Evolutionary conservation across 1,284 basidiomycete genomes (phyloP).

Genomic region (Fistulinella cinereoalba): DNA sequence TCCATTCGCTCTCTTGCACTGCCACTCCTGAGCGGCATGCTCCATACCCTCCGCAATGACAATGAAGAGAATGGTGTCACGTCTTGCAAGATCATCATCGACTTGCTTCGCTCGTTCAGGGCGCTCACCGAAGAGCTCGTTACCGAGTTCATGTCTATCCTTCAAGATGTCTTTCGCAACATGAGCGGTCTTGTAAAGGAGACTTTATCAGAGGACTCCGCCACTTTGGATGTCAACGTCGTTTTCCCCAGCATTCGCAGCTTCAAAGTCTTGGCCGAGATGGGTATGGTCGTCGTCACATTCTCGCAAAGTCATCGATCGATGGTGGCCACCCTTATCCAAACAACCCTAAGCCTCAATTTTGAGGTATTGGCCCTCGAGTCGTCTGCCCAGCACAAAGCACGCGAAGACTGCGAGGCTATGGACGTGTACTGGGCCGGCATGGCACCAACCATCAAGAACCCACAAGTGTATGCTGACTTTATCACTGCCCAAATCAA

Average conservation of each 20-base stretch:
- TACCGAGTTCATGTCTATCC: conserved; percentile 77
- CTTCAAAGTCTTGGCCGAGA: conserved; percentile 94
- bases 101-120: conserved; percentile 69
- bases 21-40: conserved; percentile 73
- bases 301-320: conserved; percentile 83
- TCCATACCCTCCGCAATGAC: conserved; percentile 84
- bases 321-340: conserved; percentile 67
- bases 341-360: conserved; percentile 71
- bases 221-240: conserved; percentile 50
- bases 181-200: conserved; percentile 76
- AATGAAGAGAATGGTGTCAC: conserved; percentile 95
- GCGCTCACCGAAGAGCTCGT: conserved; percentile 78
- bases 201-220: conserved; percentile 68
- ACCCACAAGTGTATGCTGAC: conserved; percentile 80
- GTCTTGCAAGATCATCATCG: conserved; percentile 91
- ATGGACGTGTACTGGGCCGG: conserved; percentile 82
- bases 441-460: conserved; percentile 76
- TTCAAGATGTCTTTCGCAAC: conserved; percentile 76
- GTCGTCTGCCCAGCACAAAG: conserved; percentile 84
- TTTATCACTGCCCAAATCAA: conserved; percentile 94
- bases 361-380: conserved; percentile 78
- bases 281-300: conserved; percentile 90
- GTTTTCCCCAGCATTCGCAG: conserved; percentile 75
- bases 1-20: conserved; percentile 69
- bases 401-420: conserved; percentile 76